phyloP scores from a whole-genome alignment of 352 stramenopile species.

The Globisporangium apiculatum region DNA sequence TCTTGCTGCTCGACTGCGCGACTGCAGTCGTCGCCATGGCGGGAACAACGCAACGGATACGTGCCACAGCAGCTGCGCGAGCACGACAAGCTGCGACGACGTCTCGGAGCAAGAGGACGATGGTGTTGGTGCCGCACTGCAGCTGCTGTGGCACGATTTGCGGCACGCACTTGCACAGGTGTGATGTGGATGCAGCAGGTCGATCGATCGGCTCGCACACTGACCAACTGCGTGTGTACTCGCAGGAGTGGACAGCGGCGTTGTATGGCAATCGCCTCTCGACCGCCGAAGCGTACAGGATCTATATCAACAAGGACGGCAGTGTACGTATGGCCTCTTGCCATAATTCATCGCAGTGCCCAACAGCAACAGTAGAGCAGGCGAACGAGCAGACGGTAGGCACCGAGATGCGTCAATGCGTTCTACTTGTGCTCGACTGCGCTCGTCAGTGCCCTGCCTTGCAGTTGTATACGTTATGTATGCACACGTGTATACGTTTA shows the following conservation, averaged over 20 bases:
- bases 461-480: too few species aligned
- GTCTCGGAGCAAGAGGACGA: slow-evolving; percentile 12
- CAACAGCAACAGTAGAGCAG: too few species aligned
- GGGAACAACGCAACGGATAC: too few species aligned
- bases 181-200: not conserved
- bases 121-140: not conserved
- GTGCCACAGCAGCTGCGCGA: slow-evolving; percentile 15
- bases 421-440: too few species aligned
- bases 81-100: slow-evolving; percentile 16
- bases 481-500: too few species aligned
- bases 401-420: too few species aligned
- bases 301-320: slow-evolving; percentile 80
- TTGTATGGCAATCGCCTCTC: slow-evolving; percentile 52
- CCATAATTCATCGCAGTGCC: too few species aligned
- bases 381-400: too few species aligned
- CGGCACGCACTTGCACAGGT: slow-evolving; percentile 26
- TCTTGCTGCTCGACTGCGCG: slow-evolving; percentile 47
- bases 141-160: slow-evolving; percentile 18
- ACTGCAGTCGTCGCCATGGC: not conserved
- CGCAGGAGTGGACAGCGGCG: slow-evolving; percentile 35
- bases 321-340: slow-evolving; percentile 23
- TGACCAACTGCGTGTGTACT: not conserved
- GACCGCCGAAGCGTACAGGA: slow-evolving; percentile 67
- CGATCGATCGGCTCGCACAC: too few species aligned
- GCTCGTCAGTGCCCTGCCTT: too few species aligned